These are phyloP conservation scores for Helianthus annuus DNA, from an alignment of 129 eudicot species.

Conservation along the genomic window DNA sequence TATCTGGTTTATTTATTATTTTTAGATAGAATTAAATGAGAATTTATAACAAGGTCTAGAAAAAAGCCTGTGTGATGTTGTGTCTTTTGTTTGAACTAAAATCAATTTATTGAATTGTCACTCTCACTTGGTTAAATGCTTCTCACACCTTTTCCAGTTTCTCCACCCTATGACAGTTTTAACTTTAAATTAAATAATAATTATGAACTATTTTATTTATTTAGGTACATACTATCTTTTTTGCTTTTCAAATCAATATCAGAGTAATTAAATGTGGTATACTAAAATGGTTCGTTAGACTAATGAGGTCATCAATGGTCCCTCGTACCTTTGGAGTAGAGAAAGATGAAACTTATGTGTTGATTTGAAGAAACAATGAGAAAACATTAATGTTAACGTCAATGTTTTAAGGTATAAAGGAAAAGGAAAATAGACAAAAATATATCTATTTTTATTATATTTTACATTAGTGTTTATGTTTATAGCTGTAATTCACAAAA, in stretches of 20 bases:
- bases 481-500: too few relatives aligned
- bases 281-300: background rate
- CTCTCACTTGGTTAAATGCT: slow-evolving; percentile 35
- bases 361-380: background rate
- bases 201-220: background rate
- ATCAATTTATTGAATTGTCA: slow-evolving; percentile 35
- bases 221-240: slow-evolving; percentile 9
- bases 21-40: background rate
- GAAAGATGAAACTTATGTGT: background rate
- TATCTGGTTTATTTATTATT: background rate
- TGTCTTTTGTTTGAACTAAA: slow-evolving; percentile 19
- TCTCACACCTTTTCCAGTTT: slow-evolving; percentile 20
- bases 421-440: background rate
- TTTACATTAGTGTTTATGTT: too few relatives aligned
- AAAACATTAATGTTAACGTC: background rate
- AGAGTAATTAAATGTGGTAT: background rate
- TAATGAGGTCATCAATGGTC: background rate
- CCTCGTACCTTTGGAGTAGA: slow-evolving; percentile 6
- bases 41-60: slow-evolving; percentile 13
- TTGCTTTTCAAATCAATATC: background rate
- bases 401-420: background rate
- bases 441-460: too few relatives aligned
- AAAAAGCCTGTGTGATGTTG: slow-evolving; percentile 38
- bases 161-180: slow-evolving; percentile 21
- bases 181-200: background rate